These are phyloP conservation scores for Cudoniella acicularis DNA, from an alignment of 495 filamentous ascomycete genomes.

Conservation along the genomic window DNA sequence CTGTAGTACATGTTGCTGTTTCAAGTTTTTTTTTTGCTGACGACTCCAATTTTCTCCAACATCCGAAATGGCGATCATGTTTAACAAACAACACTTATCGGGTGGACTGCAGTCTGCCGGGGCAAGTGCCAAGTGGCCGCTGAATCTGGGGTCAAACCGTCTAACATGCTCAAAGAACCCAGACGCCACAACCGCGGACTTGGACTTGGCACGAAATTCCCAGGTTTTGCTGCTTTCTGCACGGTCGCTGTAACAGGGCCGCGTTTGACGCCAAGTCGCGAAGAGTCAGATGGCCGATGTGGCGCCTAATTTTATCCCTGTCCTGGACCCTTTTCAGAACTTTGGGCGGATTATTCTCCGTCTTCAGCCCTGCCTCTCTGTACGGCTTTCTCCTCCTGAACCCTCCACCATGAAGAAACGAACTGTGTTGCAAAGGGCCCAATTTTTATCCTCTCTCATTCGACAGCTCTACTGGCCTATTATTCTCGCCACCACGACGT, in stretches of 20 bases:
- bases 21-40: too few species aligned
- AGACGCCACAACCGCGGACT: conserved; percentile 11
- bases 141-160: conserved; percentile 38
- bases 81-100: not conserved
- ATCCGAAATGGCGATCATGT: not conserved
- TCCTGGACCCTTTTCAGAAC: not conserved
- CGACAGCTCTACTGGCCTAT: conserved; percentile 7
- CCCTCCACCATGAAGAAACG: not conserved
- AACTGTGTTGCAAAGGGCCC: not conserved
- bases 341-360: not conserved
- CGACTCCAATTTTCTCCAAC: not conserved
- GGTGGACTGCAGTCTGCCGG: too few species aligned
- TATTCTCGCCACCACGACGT: not conserved
- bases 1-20: too few species aligned
- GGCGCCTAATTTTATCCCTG: not conserved
- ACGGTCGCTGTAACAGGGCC: not conserved
- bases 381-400: not conserved
- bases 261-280: not conserved
- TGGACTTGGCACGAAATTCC: not conserved
- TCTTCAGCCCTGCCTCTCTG: too few species aligned
- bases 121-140: not conserved
- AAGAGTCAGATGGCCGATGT: not conserved
- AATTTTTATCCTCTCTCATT: not conserved
- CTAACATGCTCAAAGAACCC: conserved; percentile 62
- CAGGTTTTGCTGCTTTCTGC: not conserved